These are phyloP conservation scores for Plasmodium sp. DNA, from an alignment of 169 alveolate species.

Conservation along the genomic window DNA sequence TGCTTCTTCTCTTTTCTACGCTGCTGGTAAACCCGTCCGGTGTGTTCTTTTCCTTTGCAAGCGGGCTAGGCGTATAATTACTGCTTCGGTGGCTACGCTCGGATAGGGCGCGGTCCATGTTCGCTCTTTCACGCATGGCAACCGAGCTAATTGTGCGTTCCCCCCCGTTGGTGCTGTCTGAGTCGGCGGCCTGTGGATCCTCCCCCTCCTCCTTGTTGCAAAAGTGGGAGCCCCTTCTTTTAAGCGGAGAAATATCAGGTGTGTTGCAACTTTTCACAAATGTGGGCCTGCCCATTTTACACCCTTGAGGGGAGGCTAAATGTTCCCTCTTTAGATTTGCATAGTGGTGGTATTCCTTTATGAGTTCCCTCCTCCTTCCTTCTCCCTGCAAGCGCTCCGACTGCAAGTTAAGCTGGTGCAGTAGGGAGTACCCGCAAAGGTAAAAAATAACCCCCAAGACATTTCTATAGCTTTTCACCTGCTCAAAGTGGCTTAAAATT, in stretches of 20 bases:
- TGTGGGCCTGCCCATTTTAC: not conserved
- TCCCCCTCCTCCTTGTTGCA: not conserved
- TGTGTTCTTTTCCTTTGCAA: not conserved
- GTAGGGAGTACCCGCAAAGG: conserved; percentile 32
- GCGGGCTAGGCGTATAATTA: not conserved
- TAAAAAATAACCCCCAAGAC: conserved; percentile 44
- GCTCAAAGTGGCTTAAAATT: conserved; percentile 46
- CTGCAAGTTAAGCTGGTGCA: conserved; percentile 20
- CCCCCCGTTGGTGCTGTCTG: not conserved
- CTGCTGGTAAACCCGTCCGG: not conserved
- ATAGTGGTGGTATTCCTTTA: conserved; percentile 30
- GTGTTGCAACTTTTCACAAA: not conserved
- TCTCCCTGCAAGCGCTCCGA: not conserved
- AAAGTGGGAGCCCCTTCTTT: not conserved
- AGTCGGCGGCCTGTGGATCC: not conserved
- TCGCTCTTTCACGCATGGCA: not conserved
- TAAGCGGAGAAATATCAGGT: not conserved
- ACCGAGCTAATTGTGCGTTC: not conserved
- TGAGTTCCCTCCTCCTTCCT: not conserved
- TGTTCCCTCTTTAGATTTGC: conserved; percentile 15
- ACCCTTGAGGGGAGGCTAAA: not conserved
- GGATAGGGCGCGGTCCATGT: not conserved
- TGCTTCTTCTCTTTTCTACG: not conserved
- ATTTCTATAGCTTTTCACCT: conserved; percentile 44
- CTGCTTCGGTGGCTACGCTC: not conserved